Evolutionary conservation across 1,284 basidiomycete genomes (phyloP).

Genomic region (Pseudozyma sp.): DNA sequence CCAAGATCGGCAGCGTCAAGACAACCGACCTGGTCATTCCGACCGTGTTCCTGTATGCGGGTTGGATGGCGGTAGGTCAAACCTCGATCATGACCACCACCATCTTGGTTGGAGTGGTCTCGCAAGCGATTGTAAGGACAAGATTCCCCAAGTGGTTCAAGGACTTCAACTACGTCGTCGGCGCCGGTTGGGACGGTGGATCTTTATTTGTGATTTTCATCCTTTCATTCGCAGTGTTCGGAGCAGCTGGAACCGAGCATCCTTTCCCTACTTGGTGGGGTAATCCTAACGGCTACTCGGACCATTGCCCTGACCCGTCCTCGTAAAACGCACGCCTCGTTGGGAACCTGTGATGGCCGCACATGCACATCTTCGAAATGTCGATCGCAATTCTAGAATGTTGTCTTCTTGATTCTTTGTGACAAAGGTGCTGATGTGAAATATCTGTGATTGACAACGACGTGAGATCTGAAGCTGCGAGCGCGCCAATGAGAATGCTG

Average conservation of each 20-base stretch:
- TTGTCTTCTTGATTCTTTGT: too few relatives aligned
- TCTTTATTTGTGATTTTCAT: slow-evolving; percentile 78
- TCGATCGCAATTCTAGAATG: too few relatives aligned
- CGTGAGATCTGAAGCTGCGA: too few relatives aligned
- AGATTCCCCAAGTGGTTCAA: slow-evolving; percentile 74
- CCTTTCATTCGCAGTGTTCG: slow-evolving; percentile 77
- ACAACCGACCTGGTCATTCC: slow-evolving; percentile 24
- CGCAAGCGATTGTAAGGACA: slow-evolving; percentile 75
- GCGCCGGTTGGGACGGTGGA: slow-evolving; percentile 78
- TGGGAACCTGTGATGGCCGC: too few relatives aligned
- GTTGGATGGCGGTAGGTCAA: slow-evolving; percentile 72
- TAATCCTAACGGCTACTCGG: slow-evolving; percentile 25
- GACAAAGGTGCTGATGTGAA: too few relatives aligned
- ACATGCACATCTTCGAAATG: too few relatives aligned
- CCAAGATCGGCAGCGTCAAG: slow-evolving; percentile 14
- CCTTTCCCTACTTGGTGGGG: slow-evolving; percentile 72
- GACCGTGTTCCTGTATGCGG: slow-evolving; percentile 32
- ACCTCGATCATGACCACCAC: slow-evolving; percentile 73
- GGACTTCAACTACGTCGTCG: slow-evolving; percentile 79
- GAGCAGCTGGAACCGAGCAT: slow-evolving; percentile 73
- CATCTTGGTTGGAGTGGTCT: slow-evolving; percentile 74
- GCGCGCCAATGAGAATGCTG: too few relatives aligned
- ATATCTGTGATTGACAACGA: too few relatives aligned
- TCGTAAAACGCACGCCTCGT: too few relatives aligned
- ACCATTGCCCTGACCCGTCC: too few relatives aligned